phyloP scores from a whole-genome alignment of 768 basidiomycete genomes.

The Leucogyrophana mollusca region DNA sequence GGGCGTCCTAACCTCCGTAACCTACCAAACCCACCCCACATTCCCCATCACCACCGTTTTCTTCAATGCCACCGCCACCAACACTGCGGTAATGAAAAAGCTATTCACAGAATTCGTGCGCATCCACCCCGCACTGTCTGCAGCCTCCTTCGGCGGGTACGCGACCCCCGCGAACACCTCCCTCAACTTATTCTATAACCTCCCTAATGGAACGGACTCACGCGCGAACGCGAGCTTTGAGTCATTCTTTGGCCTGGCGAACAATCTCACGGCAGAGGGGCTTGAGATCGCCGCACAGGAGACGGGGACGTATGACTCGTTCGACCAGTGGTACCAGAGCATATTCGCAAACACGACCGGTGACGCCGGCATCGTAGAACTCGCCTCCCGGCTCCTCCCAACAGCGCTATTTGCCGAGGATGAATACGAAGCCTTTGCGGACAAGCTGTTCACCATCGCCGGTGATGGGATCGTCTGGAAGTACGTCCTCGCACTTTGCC shows the following conservation, averaged over 20 bases:
- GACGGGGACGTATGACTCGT: slow-evolving; percentile 20
- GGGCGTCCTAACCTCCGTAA: slow-evolving; percentile 44
- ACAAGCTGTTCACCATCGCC: slow-evolving; percentile 9
- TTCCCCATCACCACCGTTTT: slow-evolving; percentile 28
- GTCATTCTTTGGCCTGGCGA: slow-evolving; percentile 29
- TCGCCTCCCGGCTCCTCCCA: slow-evolving; percentile 31
- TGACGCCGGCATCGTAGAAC: slow-evolving; percentile 25
- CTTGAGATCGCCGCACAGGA: slow-evolving; percentile 2
- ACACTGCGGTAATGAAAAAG: slow-evolving; percentile 19
- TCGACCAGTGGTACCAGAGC: slow-evolving; percentile 20
- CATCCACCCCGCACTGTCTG: slow-evolving; percentile 30
- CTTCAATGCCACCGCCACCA: slow-evolving; percentile 28
- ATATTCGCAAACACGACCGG: slow-evolving; percentile 6
- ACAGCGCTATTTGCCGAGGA: slow-evolving; percentile 18
- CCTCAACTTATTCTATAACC: slow-evolving; percentile 19
- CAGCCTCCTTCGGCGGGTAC: slow-evolving; percentile 42
- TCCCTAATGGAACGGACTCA: slow-evolving; percentile 30
- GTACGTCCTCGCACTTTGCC: slow-evolving; percentile 8
- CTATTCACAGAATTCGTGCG: slow-evolving; percentile 35
- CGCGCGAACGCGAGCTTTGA: slow-evolving; percentile 31
- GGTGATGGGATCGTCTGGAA: slow-evolving; percentile 6
- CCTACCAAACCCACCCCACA: slow-evolving; percentile 38
- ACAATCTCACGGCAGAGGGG: slow-evolving; percentile 20
- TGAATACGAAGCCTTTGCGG: slow-evolving; percentile 20
- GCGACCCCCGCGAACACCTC: neutral